These are phyloP conservation scores for Fusarium chlamydosporum DNA, from an alignment of 2,329 filamentous ascomycete species.

Conservation along the genomic window DNA sequence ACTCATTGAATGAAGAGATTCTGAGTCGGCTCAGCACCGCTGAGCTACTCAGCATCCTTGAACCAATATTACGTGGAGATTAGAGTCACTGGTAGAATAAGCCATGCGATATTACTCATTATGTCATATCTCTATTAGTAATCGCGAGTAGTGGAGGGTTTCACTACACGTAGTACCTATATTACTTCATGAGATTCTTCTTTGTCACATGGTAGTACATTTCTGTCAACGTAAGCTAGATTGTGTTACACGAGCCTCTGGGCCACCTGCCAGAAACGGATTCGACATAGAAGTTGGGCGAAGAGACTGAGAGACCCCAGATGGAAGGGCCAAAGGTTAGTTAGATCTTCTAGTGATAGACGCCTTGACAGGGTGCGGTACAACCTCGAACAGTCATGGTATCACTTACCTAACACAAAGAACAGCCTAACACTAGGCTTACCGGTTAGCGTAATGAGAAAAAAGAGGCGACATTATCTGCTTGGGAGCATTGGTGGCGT, in stretches of 20 bases:
- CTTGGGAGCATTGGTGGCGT: neutral
- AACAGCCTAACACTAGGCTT: neutral
- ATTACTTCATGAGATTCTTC: too few species aligned
- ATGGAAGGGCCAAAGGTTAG: too few species aligned
- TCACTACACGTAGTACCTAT: too few species aligned
- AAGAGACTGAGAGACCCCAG: neutral
- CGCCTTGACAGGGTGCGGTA: too few species aligned
- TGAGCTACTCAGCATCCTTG: neutral
- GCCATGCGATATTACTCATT: neutral
- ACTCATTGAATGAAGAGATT: neutral
- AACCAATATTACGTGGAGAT: neutral
- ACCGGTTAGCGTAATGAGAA: neutral
- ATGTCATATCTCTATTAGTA: neutral
- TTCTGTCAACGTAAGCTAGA: neutral
- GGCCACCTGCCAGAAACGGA: neutral
- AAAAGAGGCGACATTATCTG: neutral
- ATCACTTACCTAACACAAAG: neutral
- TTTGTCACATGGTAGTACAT: too few species aligned
- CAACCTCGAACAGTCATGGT: neutral
- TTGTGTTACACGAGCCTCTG: neutral
- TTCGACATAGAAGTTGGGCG: neutral
- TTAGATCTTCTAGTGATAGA: too few species aligned
- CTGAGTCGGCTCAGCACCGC: neutral
- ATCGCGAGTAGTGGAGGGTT: too few species aligned
- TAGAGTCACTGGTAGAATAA: neutral